Evolutionary conservation across 257 asterid genomes (phyloP), one percentile per base, ranked within the genome.

Genomic region (Nicotiana paniculata): DNA sequence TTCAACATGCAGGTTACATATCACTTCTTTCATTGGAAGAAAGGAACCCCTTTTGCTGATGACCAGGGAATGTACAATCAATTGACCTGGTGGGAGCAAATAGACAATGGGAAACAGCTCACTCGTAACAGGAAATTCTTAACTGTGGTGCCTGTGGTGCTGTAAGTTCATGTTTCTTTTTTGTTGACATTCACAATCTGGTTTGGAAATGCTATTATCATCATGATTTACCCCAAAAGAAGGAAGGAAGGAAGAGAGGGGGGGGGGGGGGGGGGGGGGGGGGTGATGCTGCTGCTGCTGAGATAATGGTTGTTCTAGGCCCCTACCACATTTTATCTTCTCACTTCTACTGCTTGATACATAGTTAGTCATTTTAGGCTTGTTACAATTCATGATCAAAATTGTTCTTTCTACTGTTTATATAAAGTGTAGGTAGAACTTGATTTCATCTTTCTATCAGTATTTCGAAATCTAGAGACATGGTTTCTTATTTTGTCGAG

Each of bases 61-160:
- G 98, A 94, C 84, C 98, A 94, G 90, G 98, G 98, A 54, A 92
- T 94, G 51, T 94, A 94, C 84, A 94, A 94, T 89, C 77, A 91
- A 21, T 86, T 94, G 89, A 94, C 98, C 59, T 94, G 98, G 98
- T 94, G 98, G 98, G 98, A 94, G 87, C 98, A 94, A 89, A 90
- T 94, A 28, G 98, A 94, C 89, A 87, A 89, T 82, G 98, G 98
- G 82, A 89, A 91, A 86, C 98, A 94, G 91, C 97, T 92, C 88
- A 94, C 98, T 59, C 97, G 97, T 82, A 94, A 94, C 82, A 90
- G 98, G 84, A 94, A 94, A 89, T 94, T 94, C 85, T 91, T 94
- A 63, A 94, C 97, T 28, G 96, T 94, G 82, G 98, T 94, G 39
- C 98, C 98, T 59, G 93, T 94, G 46, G 97, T 94, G 77, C 93